Conservation (phyloP, 768 basidiomycete species). For the Leccinum variicolor region DNA sequence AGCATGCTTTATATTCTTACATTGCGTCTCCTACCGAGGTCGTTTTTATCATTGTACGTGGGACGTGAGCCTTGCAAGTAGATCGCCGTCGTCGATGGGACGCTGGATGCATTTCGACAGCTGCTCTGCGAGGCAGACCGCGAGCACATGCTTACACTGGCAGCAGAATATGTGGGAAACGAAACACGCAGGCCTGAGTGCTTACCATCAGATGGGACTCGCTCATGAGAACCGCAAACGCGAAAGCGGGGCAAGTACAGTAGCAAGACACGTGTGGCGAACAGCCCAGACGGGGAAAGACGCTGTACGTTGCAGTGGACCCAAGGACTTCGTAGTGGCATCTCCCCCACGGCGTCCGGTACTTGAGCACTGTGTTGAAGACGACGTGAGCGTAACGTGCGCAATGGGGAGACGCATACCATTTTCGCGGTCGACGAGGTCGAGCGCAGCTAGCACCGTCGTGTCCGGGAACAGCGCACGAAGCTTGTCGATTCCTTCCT, state of each 20-base stretch:
- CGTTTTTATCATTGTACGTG: slow-evolving; percentile 9
- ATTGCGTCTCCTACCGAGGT: slow-evolving; percentile 2
- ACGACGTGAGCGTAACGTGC: background rate
- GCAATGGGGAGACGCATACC: slow-evolving; percentile 39
- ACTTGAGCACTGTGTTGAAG: slow-evolving; percentile 52
- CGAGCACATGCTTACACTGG: slow-evolving; percentile 81
- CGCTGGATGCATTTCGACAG: slow-evolving; percentile 51
- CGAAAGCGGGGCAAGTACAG: slow-evolving; percentile 76
- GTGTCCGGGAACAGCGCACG: slow-evolving; percentile 58
- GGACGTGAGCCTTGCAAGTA: slow-evolving; percentile 34
- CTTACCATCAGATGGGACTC: slow-evolving; percentile 64
- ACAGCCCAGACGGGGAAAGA: slow-evolving; percentile 48
- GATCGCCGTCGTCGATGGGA: slow-evolving; percentile 42
- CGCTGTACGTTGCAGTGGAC: slow-evolving; percentile 58
- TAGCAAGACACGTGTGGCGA: slow-evolving; percentile 45
- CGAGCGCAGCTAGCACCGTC: slow-evolving; percentile 65
- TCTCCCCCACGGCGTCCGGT: slow-evolving; percentile 53
- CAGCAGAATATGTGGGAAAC: background rate
- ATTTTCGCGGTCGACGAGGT: slow-evolving; percentile 69
- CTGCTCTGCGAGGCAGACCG: slow-evolving; percentile 55
- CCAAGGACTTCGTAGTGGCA: slow-evolving; percentile 66
- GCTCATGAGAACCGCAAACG: slow-evolving; percentile 57
- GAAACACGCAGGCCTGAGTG: background rate
- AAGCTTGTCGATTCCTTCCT: slow-evolving; percentile 55
- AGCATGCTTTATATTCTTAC: slow-evolving; percentile 9